Conservation (phyloP, 1,284 basidiomycete species). For the Ceratobasidium sp. region DNA sequence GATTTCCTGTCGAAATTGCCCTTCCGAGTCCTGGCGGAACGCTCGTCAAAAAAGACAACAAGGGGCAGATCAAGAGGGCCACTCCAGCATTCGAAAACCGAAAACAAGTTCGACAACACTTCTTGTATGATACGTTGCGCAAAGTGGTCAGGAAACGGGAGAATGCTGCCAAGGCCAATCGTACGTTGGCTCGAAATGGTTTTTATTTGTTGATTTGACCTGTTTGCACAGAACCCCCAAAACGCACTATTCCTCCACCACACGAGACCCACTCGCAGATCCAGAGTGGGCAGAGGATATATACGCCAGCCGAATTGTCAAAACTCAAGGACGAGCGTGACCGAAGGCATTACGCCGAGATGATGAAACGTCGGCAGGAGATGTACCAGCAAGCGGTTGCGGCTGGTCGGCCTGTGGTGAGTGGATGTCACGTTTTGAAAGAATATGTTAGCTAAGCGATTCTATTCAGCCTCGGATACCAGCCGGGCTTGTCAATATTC, state of each 20-base stretch:
- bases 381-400: constrained; percentile 33
- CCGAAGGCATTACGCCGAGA: constrained; percentile 28
- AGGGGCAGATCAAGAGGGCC: constrained; percentile 51
- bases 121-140: constrained; percentile 56
- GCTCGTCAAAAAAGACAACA: constrained; percentile 46
- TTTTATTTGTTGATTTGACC: no score
- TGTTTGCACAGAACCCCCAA: constrained; percentile 7
- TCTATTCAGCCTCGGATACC: constrained; percentile 33
- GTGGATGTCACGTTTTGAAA: not conserved
- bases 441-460: not conserved
- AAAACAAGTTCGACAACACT: constrained; percentile 56
- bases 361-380: constrained; percentile 39
- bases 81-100: constrained; percentile 50
- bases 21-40: constrained; percentile 31
- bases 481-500: constrained; percentile 35
- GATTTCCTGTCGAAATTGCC: constrained; percentile 34
- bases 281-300: constrained; percentile 43
- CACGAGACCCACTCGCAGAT: constrained; percentile 52
- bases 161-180: constrained; percentile 50
- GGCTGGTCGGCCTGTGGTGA: constrained; percentile 15
- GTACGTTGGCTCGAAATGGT: constrained; percentile 43
- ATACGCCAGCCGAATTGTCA: constrained; percentile 51
- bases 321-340: constrained; percentile 42
- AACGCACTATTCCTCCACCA: constrained; percentile 48
- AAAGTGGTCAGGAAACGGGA: constrained; percentile 55